Evolutionary conservation across 495 filamentous ascomycete genomes (phyloP), one percentile per base, ranked within the genome.

Genomic region (Aspergillus ostianus): DNA sequence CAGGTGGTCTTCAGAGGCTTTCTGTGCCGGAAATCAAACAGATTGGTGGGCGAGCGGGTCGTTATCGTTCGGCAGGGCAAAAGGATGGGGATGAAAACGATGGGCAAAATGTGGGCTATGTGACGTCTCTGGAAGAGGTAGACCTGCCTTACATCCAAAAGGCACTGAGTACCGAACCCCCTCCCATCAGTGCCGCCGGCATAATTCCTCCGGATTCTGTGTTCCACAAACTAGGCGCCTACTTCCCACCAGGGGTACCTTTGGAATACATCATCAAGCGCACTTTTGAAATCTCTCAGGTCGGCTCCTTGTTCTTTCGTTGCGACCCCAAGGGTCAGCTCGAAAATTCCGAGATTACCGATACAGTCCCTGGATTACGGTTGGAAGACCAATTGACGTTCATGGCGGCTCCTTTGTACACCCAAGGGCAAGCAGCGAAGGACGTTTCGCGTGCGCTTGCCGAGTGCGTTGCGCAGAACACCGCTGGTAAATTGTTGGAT

Each of bases 41-140:
- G 65, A 99, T 99, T 59, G 94, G 82, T 55, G 95, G 95, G 20
- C 86, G 95, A 62, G 95, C 95, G 19, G 95, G 95, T 26, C 89
- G 95, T 32, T 99, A 88, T 76, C 87, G 85, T 18, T 87, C 89
- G 30, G 90, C 91, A 27, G 69, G 70, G 18, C 78, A 88, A 67
- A 64, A 61, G 29, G 52, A 67, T 53, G 46, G 51, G 17, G 20
- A 61, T 53, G 65, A 64, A n/a, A 57, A 56, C n/a, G 62, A 72
- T 3, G 63, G 53, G 17, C 36, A 66, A 45, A 77, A 80, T 49
- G 71, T 87, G 3, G 94, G 94, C 3, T 77, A 82, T n/a, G 91
- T 96, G 18, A 97, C 94, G 6, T 87, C 89, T 2, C 73, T 98
- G 13, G 87, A 93, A 60, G 66, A 80, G 8, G 74, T 80, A 18